These are phyloP conservation scores for Aspergillus fumigatus DNA, from an alignment of 2,329 filamentous ascomycete species.

Conservation along the genomic window DNA sequence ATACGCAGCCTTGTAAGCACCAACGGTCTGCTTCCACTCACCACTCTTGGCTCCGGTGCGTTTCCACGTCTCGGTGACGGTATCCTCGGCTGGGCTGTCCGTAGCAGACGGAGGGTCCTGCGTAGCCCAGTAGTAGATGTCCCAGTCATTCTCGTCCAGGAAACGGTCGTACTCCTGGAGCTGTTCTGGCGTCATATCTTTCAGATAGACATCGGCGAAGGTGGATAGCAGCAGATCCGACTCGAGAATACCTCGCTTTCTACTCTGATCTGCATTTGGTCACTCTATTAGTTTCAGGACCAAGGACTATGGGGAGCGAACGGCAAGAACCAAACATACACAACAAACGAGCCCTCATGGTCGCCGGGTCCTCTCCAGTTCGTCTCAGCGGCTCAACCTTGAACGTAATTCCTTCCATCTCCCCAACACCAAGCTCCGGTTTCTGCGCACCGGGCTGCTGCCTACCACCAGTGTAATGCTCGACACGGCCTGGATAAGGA, in stretches of 20 bases:
- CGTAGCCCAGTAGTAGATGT: constrained; percentile 99
- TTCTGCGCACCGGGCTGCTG: constrained; percentile 51
- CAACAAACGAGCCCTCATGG: constrained; percentile 81
- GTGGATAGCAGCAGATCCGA: constrained; percentile 94
- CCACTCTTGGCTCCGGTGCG: constrained; percentile 55
- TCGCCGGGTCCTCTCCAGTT: constrained; percentile 74
- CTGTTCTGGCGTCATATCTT: constrained; percentile 66
- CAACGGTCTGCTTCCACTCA: constrained; percentile 96
- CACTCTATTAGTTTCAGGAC: background rate
- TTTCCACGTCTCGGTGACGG: constrained; percentile 45
- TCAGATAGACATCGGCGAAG: constrained; percentile 78
- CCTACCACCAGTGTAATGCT: constrained; percentile 61
- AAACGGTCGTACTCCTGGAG: constrained; percentile 84
- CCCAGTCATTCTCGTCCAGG: constrained; percentile 99
- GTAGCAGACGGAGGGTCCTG: constrained; percentile 64
- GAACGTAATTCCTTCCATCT: constrained; percentile 82
- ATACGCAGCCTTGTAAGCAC: constrained; percentile 90
- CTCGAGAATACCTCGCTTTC: constrained; percentile 93
- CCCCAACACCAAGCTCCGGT: constrained; percentile 72
- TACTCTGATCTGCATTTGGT: constrained; percentile 71
- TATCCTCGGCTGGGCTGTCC: constrained; percentile 31
- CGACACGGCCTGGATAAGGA: constrained; percentile 57
- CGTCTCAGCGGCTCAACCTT: constrained; percentile 85
- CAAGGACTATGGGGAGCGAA: background rate
- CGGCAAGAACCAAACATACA: constrained; percentile 39